Evolutionary conservation across 257 asterid species (phyloP).

Genomic region (Linaria vulgaris): DNA sequence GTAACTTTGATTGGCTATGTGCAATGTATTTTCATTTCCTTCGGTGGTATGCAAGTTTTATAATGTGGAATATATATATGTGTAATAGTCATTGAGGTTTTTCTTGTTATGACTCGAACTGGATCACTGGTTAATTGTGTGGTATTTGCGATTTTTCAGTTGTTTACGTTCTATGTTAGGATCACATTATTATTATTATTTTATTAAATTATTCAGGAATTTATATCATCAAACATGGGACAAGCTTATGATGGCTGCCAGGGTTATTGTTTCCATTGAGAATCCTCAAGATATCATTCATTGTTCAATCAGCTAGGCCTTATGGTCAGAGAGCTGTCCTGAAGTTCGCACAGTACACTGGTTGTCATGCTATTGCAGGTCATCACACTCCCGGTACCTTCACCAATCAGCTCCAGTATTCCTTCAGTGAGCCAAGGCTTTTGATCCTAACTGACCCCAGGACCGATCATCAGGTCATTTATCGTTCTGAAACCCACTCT

Average conservation of each 20-base stretch:
- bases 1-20: no score
- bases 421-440: constrained; percentile 48
- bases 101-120: no score
- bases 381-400: constrained; percentile 50
- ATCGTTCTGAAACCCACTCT: constrained; percentile 15
- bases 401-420: constrained; percentile 44
- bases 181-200: no score
- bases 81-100: no score
- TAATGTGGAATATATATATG: no score
- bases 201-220: constrained; percentile 28
- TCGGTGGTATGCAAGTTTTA: no score
- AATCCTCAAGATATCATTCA: constrained; percentile 50
- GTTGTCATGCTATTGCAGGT: constrained; percentile 45
- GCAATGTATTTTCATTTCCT: no score
- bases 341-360: constrained; percentile 49
- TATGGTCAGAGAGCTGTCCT: constrained; percentile 53
- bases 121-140: no score
- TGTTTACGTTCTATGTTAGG: no score
- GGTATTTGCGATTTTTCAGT: no score
- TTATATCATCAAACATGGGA: constrained; percentile 50
- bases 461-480: constrained; percentile 42
- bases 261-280: constrained; percentile 46
- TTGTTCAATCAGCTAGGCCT: constrained; percentile 50
- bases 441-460: constrained; percentile 43
- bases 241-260: constrained; percentile 47